Base-by-base conservation (phyloP, 306 rosid genomes). In the Medicago lupulina region DNA sequence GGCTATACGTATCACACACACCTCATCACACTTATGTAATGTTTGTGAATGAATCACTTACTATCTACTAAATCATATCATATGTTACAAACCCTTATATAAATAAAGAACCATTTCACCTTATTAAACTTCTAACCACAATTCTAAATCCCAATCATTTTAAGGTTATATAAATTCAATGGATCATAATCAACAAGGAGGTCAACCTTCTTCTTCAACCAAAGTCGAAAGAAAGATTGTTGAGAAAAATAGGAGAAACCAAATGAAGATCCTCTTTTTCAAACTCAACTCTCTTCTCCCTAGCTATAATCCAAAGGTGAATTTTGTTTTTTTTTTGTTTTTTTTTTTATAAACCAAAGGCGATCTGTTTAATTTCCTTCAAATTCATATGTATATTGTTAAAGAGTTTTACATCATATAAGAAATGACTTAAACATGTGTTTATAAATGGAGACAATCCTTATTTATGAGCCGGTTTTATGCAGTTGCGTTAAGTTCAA, bases 171-270 rank as follows among this genome's bases (percentile, higher is more conserved):
- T 21, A 21, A 21, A 21, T 21, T 21, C 23, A 54, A 54, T 55
- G 61, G 61, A 55, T 18, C 61, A 9, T 4, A 5, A 19, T 18
- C 61, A 55, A 55, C 31, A 18, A 55, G 61, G 2, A 9, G 4
- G 14, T 70, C 79, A 81, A 21, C 75, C 86, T 19, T 55, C 84
- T 5, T 44, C 82, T 39, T 44, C 86, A 10, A 49, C 81, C 40
- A 92, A 90, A 76, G 39, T 90, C 0, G 92, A 92, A 54, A 87
- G 97, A 82, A 88, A 71, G 77, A 53, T 87, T 6, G 21, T 79
- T 10, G 97, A 92, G 85, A 92, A 89, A 69, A 90, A 86, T 40
- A 81, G 97, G 14, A 87, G 97, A 86, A 80, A 69, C 69, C 85
- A 87, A 1, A 90, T 90, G 97, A 92, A 90, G 81, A 38, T 51